Evolutionary conservation across 1,284 basidiomycete species (phyloP), one percentile per base, ranked within the genome.

Genomic region (Meira nashicola): DNA sequence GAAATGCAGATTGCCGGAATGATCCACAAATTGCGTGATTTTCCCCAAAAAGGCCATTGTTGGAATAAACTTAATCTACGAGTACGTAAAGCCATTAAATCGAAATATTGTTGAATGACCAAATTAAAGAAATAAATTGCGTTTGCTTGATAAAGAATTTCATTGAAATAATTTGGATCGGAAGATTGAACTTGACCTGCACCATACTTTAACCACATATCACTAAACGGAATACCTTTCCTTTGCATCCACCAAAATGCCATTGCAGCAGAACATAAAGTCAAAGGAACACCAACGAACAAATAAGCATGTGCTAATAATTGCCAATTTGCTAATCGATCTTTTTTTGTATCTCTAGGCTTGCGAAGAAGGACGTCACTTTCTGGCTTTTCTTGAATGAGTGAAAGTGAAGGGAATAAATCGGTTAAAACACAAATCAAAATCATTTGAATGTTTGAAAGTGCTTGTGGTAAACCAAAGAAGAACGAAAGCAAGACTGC

Each of bases 241-340:
- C 80, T 78, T 55, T 84, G 79, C 47, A 86, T 79, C 62, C 80
- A 84, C 79, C 82, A 83, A 75, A 84, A 80, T 72, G 73, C 80
- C 77, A 82, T 82, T 43, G 53, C 60, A 47, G 60, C 59, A 0
- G 84, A 82, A 39, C 81, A 82, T 8, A 84, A 64, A n/a, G 80
- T 81, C 72, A 86, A 83, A 19, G 84, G 59, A 15, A 87, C 59
- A 12, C 86, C 84, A 19, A 87, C 72, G 76, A 87, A 86, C 6
- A 83, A 79, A 74, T 88, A 89, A 1, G 86, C 86, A 39, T 89
- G 87, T 7, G 83, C 63, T 51, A 87, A 80, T 47, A 88, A 81
- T 60, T 80, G 80, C 73, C 72, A 83, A 80, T 83, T 66, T 78
- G 76, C 80, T 41, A 83, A 73, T 44, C 79, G 78, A 60, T 83